These are phyloP conservation scores for Bathelium albidoporum DNA, from an alignment of 495 filamentous ascomycete genomes.

Conservation along the genomic window DNA sequence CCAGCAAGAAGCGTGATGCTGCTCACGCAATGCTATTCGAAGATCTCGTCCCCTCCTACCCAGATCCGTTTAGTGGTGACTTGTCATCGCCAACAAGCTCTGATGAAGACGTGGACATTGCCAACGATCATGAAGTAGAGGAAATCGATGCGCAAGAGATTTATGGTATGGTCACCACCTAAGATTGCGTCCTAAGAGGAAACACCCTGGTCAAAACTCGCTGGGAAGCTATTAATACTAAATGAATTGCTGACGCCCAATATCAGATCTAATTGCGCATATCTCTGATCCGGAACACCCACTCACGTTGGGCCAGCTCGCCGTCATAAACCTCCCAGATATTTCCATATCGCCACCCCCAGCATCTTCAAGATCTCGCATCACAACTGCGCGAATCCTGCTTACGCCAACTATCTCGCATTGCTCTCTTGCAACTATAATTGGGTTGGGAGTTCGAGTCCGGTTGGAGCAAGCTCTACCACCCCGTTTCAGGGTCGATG, in stretches of 20 bases:
- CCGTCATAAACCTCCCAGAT: slow-evolving; percentile 87
- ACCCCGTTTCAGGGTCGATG: slow-evolving; percentile 84
- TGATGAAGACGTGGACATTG: slow-evolving; percentile 41
- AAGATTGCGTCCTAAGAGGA: too few relatives aligned
- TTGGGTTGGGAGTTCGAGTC: slow-evolving; percentile 86
- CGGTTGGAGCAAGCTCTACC: slow-evolving; percentile 83
- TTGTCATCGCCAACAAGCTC: slow-evolving; percentile 31
- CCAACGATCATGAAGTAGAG: slow-evolving; percentile 43
- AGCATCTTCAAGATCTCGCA: slow-evolving; percentile 29
- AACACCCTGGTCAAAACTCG: too few relatives aligned
- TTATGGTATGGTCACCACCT: slow-evolving; percentile 52
- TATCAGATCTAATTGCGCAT: slow-evolving; percentile 74
- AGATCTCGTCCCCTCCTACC: slow-evolving; percentile 34
- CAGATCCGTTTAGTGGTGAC: slow-evolving; percentile 41
- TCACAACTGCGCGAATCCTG: slow-evolving; percentile 51
- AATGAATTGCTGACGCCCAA: not conserved
- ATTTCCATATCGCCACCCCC: slow-evolving; percentile 61
- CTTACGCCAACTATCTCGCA: slow-evolving; percentile 97
- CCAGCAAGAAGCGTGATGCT: slow-evolving; percentile 35
- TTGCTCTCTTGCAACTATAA: slow-evolving; percentile 91
- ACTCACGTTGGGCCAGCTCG: slow-evolving; percentile 79
- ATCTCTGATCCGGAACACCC: slow-evolving; percentile 97
- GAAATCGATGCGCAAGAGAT: slow-evolving; percentile 95
- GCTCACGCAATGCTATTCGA: slow-evolving; percentile 38
- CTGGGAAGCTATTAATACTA: too few relatives aligned